Base-by-base conservation (phyloP, 73 alveolate species). In the Effrenium voratum region DNA sequence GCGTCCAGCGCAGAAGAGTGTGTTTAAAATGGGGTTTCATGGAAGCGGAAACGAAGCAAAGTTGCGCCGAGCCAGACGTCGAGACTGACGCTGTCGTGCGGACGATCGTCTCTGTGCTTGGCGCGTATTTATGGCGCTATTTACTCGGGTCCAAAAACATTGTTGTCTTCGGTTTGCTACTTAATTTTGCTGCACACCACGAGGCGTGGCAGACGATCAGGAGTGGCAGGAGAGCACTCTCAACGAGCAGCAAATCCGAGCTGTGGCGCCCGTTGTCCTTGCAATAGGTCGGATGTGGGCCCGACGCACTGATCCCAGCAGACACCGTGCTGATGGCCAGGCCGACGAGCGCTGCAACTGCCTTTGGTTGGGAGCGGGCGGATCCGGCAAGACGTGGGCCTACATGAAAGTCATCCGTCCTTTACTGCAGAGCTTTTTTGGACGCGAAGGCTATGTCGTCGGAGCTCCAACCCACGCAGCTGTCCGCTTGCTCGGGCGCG, bases 381-480 rank as follows among this genome's bases (percentile, higher is more conserved):
- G 93, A 4, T 46, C 75, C 34, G 93, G 93, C 41, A 82, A 82
- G 50, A 82, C 93, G 5, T 82, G 44, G 40, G 93, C 93, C 24
- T 84, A 84, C 93, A 84, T 45, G 60, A 55, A 38, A 45, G 93
- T 84, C 38, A 2, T 84, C 59, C 5, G 93, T 22, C 93, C 93
- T 3, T 19, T 84, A 12, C 55, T 84, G 16, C 79, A 28, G 40
- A 77, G 93, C 26, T 84, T 84, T 19, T 84, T 55, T 55, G 93
- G 73, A 24, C 28, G 3, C 6, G 59, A 36, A 1, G 79, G 80
- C 30, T 84, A 13, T 19, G 41, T 84, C 24, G 77, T 43, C 3
- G 79, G 80, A n/a, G 93, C 93, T 0, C 93, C 93, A 0, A 84
- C 93, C 6, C 93, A 84, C 28, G 93, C 93, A 1, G 93, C 93